Base-by-base conservation (phyloP, 1,284 basidiomycete genomes). In the Malassezia nana region DNA sequence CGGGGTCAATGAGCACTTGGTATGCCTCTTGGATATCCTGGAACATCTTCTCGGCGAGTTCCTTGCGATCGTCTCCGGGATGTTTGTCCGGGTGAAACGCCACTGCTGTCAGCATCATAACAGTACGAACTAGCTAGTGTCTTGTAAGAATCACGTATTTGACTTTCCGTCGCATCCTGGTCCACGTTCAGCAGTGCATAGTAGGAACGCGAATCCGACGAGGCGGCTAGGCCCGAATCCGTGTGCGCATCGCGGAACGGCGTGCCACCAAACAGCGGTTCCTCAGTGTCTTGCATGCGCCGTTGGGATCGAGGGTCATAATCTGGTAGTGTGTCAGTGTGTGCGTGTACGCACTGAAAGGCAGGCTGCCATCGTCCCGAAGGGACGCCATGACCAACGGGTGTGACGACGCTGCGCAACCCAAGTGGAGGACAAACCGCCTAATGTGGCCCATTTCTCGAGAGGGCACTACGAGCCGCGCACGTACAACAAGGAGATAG, bases 1-100 rank as follows among this genome's bases (percentile, higher is more conserved):
- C 83, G 16, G 83, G 81, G 66, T 89, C 84, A 30, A 82, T 84
- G 30, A 89, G 75, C 30, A 87, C 66, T 54, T 76, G 75, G 67
- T 87, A 87, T 15, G 86, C 85, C 60, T 83, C 83, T 60, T 87
- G 85, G 15, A 89, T 78, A 65, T 84, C 81, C 24, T 85, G 78
- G 61, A 88, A 88, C 46, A 79, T 78, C 41, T 79, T 77, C 24
- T 81, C 79, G 2, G 86, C 85, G 1, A 80, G 78, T 31, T 76
- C 78, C 69, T 82, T 83, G 54, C 79, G 76, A 4, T 74, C 67
- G 47, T 81, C 78, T 63, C 82, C 80, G n/a, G 76, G 78, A 59
- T 88, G 85, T 67, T 84, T 87, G 78, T 89, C 87, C 3, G 87
- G 87, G 64, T 89, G 86, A 54, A 87, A 85, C n/a, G 83, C 75